Conservation (phyloP, 768 basidiomycete species). For the Podaxis sp. region DNA sequence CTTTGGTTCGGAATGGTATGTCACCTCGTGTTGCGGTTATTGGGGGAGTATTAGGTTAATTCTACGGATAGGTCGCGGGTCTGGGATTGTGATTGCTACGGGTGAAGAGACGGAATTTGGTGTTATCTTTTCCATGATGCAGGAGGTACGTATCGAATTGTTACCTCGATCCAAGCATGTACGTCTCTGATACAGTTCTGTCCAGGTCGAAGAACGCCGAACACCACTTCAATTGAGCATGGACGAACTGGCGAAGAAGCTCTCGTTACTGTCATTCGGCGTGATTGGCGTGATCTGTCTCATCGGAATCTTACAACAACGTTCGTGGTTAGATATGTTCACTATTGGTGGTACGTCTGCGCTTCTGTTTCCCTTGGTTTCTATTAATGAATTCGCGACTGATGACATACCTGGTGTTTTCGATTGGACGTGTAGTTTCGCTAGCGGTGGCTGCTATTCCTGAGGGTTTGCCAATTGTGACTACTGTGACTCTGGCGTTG, state of each 20-base stretch:
- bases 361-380: neutral
- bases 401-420: neutral
- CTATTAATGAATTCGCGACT: neutral
- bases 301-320: slow-evolving; percentile 80
- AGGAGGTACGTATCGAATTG: slow-evolving; percentile 57
- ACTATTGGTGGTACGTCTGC: slow-evolving; percentile 85
- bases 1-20: slow-evolving; percentile 83
- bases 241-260: slow-evolving; percentile 94
- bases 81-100: slow-evolving; percentile 85
- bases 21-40: slow-evolving; percentile 15
- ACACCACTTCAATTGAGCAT: slow-evolving; percentile 92
- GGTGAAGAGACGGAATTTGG: slow-evolving; percentile 92
- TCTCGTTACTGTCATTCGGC: slow-evolving; percentile 89
- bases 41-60: neutral
- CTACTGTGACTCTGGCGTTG: slow-evolving; percentile 93
- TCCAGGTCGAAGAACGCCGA: slow-evolving; percentile 74
- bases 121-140: slow-evolving; percentile 97
- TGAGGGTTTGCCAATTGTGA: slow-evolving; percentile 95
- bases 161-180: too few relatives aligned
- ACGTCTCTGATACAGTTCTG: neutral
- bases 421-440: slow-evolving; percentile 59
- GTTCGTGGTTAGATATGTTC: slow-evolving; percentile 97
- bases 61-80: slow-evolving; percentile 58
- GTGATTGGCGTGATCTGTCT: slow-evolving; percentile 92
- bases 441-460: slow-evolving; percentile 98